These are phyloP conservation scores for Sergeia podlipaevii DNA, from an alignment of 208 protist genomes.

Conservation along the genomic window DNA sequence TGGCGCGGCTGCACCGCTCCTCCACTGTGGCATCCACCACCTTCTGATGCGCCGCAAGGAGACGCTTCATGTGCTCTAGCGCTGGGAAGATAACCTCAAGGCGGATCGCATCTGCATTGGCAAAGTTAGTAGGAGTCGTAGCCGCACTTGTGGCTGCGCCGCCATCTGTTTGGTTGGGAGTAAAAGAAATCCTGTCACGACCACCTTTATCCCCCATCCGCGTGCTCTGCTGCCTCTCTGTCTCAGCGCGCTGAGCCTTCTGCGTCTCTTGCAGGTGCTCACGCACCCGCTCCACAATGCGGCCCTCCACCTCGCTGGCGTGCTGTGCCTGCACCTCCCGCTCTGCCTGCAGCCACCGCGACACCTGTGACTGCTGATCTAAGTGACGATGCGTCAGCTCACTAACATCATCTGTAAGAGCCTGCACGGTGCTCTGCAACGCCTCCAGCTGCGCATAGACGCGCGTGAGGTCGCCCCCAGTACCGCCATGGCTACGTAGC, in stretches of 20 bases:
- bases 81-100: conserved; percentile 50
- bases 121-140: not conserved
- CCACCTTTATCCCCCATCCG: too few relatives aligned
- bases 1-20: conserved; percentile 48
- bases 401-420: conserved; percentile 4
- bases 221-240: conserved; percentile 8
- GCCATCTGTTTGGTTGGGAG: too few relatives aligned
- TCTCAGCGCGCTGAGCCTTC: conserved; percentile 5
- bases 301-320: not conserved
- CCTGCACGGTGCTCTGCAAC: conserved; percentile 8
- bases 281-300: not conserved
- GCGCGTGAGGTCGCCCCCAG: conserved; percentile 22
- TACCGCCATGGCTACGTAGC: conserved; percentile 5
- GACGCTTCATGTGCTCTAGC: conserved; percentile 62
- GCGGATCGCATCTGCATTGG: conserved; percentile 18
- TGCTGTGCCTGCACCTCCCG: not conserved
- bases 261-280: conserved; percentile 1
- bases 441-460: conserved; percentile 22
- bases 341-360: conserved; percentile 1
- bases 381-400: conserved; percentile 10
- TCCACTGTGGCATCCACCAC: conserved; percentile 66
- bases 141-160: not conserved
- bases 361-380: conserved; percentile 4
- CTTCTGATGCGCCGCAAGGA: conserved; percentile 67
- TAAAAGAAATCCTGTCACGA: too few relatives aligned